These are phyloP conservation scores for Aquilaria malaccensis DNA, from an alignment of 345 rosid genomes.

Conservation along the genomic window DNA sequence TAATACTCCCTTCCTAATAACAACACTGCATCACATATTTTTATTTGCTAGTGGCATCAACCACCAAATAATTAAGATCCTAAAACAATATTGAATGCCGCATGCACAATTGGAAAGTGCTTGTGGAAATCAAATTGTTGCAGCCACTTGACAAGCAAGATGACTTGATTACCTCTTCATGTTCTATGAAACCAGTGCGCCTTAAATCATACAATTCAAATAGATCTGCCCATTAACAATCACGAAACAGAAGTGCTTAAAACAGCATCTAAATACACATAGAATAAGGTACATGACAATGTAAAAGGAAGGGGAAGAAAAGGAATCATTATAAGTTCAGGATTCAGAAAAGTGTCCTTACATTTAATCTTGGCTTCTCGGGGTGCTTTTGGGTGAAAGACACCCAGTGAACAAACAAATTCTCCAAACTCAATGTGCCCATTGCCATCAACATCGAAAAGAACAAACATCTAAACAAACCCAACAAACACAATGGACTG, in stretches of 20 bases:
- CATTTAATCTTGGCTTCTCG: background rate
- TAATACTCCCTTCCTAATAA: too few relatives aligned
- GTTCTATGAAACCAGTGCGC: constrained; percentile 32
- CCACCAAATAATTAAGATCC: too few relatives aligned
- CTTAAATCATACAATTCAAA: constrained; percentile 30
- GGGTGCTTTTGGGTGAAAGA: constrained; percentile 18
- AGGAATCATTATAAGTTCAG: too few relatives aligned
- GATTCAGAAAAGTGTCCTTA: background rate
- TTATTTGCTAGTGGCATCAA: too few relatives aligned
- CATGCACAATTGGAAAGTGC: too few relatives aligned
- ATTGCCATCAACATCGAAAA: constrained; percentile 20
- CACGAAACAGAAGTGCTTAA: background rate
- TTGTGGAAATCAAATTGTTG: too few relatives aligned
- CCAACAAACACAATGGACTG: background rate
- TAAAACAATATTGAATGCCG: too few relatives aligned
- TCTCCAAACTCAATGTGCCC: constrained; percentile 31
- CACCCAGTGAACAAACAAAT: constrained; percentile 24
- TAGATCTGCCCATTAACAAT: constrained; percentile 16
- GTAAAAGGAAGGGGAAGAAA: too few relatives aligned
- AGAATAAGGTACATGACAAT: too few relatives aligned
- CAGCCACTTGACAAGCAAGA: too few relatives aligned
- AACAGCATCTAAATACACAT: background rate
- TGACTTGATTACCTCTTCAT: constrained; percentile 20
- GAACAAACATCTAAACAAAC: constrained; percentile 21
- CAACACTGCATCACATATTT: too few relatives aligned